phyloP scores from a whole-genome alignment of 352 stramenopile genomes.

The Saprolegnia parasitica region DNA sequence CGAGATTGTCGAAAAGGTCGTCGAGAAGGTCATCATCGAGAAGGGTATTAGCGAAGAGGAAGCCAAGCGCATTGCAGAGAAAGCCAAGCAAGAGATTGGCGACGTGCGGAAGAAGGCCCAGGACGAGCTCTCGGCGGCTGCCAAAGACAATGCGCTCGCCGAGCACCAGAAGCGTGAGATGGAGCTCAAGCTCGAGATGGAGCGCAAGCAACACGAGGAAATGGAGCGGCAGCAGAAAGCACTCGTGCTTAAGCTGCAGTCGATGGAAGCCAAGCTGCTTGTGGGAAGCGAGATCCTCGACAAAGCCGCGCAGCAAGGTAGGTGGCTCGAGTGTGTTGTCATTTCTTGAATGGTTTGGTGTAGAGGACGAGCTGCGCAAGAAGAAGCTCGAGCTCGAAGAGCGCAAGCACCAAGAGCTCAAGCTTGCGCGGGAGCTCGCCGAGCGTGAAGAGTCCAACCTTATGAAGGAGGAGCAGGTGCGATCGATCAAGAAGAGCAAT shows the following conservation, averaged over 20 bases:
- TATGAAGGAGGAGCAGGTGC: conserved; percentile 88
- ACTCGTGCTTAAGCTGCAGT: conserved; percentile 83
- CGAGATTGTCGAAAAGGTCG: conserved; percentile 77
- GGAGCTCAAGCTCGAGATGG: conserved; percentile 47
- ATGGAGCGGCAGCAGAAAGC: conserved; percentile 67
- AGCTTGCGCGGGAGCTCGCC: conserved; percentile 84
- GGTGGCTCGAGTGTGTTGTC: no score
- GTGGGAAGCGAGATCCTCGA: conserved; percentile 92
- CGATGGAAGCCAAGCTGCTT: conserved; percentile 91
- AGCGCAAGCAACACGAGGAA: conserved; percentile 68
- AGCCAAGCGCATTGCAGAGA: conserved; percentile 60
- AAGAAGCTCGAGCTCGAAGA: conserved; percentile 88
- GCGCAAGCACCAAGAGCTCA: conserved; percentile 67
- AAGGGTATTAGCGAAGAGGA: conserved; percentile 79
- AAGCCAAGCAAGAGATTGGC: conserved; percentile 68
- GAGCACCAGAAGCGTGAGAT: conserved; percentile 44
- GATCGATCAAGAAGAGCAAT: conserved; percentile 90
- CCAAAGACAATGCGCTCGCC: conserved; percentile 70
- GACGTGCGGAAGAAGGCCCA: conserved; percentile 66
- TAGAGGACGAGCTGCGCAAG: conserved; percentile 88
- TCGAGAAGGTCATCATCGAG: conserved; percentile 79
- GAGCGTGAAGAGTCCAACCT: conserved; percentile 93
- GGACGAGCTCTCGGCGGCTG: conserved; percentile 55
- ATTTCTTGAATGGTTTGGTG: no score
- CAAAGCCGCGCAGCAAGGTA: conserved; percentile 92